Evolutionary conservation across 495 filamentous ascomycete genomes (phyloP).

Genomic region (Elasticomyces elasticus): DNA sequence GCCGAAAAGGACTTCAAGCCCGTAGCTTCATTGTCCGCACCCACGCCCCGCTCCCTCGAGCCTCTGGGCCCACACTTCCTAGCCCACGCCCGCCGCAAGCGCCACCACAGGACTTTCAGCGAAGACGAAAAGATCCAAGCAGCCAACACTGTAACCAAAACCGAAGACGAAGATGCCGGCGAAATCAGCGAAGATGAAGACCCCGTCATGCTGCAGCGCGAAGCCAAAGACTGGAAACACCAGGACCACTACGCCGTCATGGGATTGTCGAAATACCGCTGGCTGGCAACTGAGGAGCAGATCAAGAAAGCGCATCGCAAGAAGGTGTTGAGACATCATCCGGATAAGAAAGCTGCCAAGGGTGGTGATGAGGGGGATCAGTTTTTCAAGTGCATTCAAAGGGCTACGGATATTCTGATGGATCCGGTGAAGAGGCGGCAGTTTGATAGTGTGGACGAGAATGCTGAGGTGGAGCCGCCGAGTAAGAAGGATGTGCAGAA

Average conservation of each 20-base stretch:
- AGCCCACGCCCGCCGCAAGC: slow-evolving; percentile 87
- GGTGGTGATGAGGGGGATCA: slow-evolving; percentile 84
- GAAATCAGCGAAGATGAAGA: slow-evolving; percentile 92
- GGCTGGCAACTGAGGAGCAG: slow-evolving; percentile 85
- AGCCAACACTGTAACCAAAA: slow-evolving; percentile 85
- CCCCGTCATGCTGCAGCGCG: slow-evolving; percentile 75
- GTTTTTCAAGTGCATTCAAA: slow-evolving; percentile 99
- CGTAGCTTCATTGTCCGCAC: slow-evolving; percentile 54
- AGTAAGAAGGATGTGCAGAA: slow-evolving; percentile 77
- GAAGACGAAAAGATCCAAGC: slow-evolving; percentile 97
- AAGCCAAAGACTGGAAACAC: slow-evolving; percentile 97
- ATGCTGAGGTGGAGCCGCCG: slow-evolving; percentile 80
- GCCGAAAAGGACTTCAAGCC: slow-evolving; percentile 87
- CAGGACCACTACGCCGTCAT: slow-evolving; percentile 99
- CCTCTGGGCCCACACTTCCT: slow-evolving; percentile 96
- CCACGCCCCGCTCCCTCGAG: slow-evolving; percentile 77
- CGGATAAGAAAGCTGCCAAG: slow-evolving; percentile 92
- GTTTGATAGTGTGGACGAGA: slow-evolving; percentile 92
- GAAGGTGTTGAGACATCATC: slow-evolving; percentile 97
- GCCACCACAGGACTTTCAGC: slow-evolving; percentile 94
- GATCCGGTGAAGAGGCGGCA: slow-evolving; percentile 90
- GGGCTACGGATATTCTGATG: slow-evolving; percentile 83
- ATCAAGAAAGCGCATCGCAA: slow-evolving; percentile 98
- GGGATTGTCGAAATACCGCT: slow-evolving; percentile 84
- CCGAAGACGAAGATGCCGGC: slow-evolving; percentile 80